Evolutionary conservation across 257 asterid genomes (phyloP).

Genomic region (Sherardia arvensis): DNA sequence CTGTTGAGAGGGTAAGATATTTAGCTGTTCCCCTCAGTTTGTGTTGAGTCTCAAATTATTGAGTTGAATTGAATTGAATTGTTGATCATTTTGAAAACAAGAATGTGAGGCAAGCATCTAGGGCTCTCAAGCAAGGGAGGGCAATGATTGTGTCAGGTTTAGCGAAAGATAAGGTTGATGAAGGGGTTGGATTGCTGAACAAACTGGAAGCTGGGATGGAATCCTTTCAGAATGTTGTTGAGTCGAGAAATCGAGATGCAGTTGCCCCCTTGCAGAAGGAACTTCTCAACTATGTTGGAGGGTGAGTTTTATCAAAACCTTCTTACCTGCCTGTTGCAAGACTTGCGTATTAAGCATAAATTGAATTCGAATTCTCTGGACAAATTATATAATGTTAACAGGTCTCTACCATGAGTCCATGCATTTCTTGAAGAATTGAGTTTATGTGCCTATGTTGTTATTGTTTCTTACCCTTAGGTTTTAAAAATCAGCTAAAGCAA

Average conservation of each 20-base stretch:
- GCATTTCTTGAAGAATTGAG: not conserved
- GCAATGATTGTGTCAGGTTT: conserved; percentile 69
- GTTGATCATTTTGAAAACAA: conserved; percentile 22
- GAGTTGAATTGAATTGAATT: not conserved
- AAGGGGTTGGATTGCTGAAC: conserved; percentile 70
- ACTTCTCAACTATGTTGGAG: conserved; percentile 89
- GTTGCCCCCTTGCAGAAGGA: conserved; percentile 92
- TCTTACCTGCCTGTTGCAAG: conserved; percentile 2
- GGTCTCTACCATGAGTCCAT: not conserved
- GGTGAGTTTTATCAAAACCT: conserved; percentile 42
- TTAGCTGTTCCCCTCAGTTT: not conserved
- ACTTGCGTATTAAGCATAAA: not conserved
- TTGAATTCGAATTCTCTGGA: not conserved
- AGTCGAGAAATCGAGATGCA: conserved; percentile 67
- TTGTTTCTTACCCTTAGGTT: not conserved
- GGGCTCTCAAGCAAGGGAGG: conserved; percentile 69
- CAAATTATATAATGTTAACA: no score
- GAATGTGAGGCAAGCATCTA: conserved; percentile 86
- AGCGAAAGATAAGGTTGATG: conserved; percentile 72
- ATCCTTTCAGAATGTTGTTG: conserved; percentile 64
- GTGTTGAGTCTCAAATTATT: not conserved
- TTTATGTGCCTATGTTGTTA: not conserved
- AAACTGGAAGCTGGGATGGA: conserved; percentile 81
- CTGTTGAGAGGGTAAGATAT: conserved; percentile 77
- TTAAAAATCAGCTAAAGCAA: not conserved